Base-by-base conservation (phyloP, 768 basidiomycete species). In the Termitomyces sp. region DNA sequence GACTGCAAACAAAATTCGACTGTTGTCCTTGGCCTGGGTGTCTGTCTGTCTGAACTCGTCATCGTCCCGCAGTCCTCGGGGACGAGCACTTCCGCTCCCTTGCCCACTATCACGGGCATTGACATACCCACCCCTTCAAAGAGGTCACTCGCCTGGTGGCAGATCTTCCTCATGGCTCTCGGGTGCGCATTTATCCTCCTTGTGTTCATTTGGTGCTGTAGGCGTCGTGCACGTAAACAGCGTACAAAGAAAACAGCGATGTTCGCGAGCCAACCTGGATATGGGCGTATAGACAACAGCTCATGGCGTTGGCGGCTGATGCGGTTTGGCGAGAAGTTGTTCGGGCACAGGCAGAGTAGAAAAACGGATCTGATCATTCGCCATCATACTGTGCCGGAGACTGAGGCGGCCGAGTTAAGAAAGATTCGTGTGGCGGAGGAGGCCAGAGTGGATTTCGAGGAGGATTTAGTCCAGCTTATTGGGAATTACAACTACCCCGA, bases 161-260 rank as follows among this genome's bases (percentile, higher is more conserved):
- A 92, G 73, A 91, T 92, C 64, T 73, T 91, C 44, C 79, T 92
- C 52, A 91, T 92, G 86, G 76, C 85, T 0, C 80, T 91, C 41
- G 89, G 90, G 10, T 88, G 86, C 63, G 84, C 85, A n/a, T 88
- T 92, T 69, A 84, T 91, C 69, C 83, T 90, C 68, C 59, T 90
- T 40, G 68, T 79, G 25, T 67, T 90, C 61, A 65, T 91, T 54
- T 82, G 82, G 76, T 77, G 77, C 58, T 90, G 83, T 79, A 81
- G 90, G 23, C 78, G 87, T 16, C 82, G 80, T 52, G 81, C 82
- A 45, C 81, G 83, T 65, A 86, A 86, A 67, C 78, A 80, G 63
- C 83, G 88, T 40, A 81, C 82, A 12, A 79, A 88, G 68, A 73
- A 73, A 40, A 91, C 90, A 2, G 80, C 77, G 5, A 69, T 69